These are phyloP conservation scores for Agapanthus africanus DNA, from an alignment of 106 monocot genomes.

Conservation along the genomic window DNA sequence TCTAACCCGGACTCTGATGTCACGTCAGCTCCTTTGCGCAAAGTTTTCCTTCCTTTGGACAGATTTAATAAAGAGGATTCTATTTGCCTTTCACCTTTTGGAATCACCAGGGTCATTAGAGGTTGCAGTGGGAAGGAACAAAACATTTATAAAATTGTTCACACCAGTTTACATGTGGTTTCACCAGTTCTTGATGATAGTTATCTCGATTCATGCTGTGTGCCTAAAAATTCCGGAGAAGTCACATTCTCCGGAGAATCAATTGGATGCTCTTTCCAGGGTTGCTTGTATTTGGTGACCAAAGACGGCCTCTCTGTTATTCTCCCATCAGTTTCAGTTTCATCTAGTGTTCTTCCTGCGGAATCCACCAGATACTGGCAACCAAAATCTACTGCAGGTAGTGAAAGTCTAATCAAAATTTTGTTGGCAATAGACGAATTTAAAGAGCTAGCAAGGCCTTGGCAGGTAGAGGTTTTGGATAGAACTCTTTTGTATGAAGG, in stretches of 20 bases:
- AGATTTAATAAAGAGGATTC: slow-evolving; percentile 27
- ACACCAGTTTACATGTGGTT: slow-evolving; percentile 44
- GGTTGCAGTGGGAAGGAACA: slow-evolving; percentile 14
- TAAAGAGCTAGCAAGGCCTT: slow-evolving; percentile 33
- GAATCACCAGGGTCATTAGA: slow-evolving; percentile 54
- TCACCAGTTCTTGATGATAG: slow-evolving; percentile 39
- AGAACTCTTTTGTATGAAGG: slow-evolving; percentile 72
- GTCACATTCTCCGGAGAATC: slow-evolving; percentile 38
- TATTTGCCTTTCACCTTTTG: slow-evolving; percentile 73
- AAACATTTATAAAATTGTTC: slow-evolving; percentile 39
- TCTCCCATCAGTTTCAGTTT: slow-evolving; percentile 68
- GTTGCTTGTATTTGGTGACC: slow-evolving; percentile 71
- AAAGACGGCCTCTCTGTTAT: slow-evolving; percentile 63
- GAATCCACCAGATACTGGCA: slow-evolving; percentile 37
- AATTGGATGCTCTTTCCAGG: slow-evolving; percentile 67
- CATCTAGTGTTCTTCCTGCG: slow-evolving; percentile 19
- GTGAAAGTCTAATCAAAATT: slow-evolving; percentile 11
- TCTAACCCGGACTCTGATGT: slow-evolving; percentile 4
- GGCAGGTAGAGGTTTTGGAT: slow-evolving; percentile 85
- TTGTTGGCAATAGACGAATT: slow-evolving; percentile 18
- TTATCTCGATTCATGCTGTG: slow-evolving; percentile 17
- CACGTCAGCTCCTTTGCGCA: slow-evolving; percentile 29
- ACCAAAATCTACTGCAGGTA: slow-evolving; percentile 16
- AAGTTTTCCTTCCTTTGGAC: slow-evolving; percentile 58
- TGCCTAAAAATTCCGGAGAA: slow-evolving; percentile 19